Evolutionary conservation across 768 basidiomycete genomes (phyloP).

Genomic region (Cystofilobasidium capitatum): DNA sequence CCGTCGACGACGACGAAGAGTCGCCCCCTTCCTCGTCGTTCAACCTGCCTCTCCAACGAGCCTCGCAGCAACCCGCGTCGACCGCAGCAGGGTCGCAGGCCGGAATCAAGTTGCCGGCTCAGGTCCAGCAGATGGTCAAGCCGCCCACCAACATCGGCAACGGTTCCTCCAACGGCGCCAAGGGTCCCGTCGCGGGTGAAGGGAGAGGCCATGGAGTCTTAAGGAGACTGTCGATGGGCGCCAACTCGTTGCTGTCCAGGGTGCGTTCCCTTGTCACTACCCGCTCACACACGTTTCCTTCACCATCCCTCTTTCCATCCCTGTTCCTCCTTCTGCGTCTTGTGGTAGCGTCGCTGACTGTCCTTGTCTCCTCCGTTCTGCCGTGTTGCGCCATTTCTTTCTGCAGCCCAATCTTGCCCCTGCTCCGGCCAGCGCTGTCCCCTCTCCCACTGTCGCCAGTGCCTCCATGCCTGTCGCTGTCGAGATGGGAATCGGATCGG

Average conservation of each 20-base stretch:
- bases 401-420: too few relatives aligned
- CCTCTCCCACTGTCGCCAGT: too few relatives aligned
- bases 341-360: too few relatives aligned
- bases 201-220: background rate
- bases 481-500: too few relatives aligned
- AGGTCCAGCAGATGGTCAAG: background rate
- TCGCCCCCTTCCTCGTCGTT: background rate
- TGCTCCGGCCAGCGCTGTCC: too few relatives aligned
- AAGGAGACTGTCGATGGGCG: background rate
- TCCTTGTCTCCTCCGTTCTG: too few relatives aligned
- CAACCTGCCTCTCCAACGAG: background rate
- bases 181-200: background rate
- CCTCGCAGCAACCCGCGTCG: background rate
- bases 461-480: too few relatives aligned
- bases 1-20: background rate
- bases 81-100: background rate
- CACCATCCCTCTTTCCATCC: background rate
- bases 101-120: background rate
- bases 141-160: background rate
- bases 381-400: too few relatives aligned
- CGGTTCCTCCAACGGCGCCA: background rate
- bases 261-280: background rate
- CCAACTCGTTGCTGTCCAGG: background rate
- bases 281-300: too few relatives aligned
- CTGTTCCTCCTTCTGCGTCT: background rate